Evolutionary conservation across 108 stramenopile species (phyloP).

Genomic region (Cyclotella sp.): DNA sequence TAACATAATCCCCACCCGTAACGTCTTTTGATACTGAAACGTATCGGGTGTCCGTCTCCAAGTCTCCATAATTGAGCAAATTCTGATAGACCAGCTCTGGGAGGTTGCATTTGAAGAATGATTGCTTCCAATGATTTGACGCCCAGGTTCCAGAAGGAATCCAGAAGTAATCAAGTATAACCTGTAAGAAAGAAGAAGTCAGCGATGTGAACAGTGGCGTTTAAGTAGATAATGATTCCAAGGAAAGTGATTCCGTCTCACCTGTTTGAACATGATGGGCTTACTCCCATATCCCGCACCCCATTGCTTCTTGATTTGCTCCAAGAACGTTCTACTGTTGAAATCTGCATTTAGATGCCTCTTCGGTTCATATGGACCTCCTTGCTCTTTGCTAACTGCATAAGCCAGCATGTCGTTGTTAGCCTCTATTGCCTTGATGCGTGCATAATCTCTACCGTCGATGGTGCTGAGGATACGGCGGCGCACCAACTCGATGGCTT

Average conservation of each 20-base stretch:
- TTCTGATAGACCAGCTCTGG: slow-evolving; percentile 58
- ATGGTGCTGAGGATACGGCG: slow-evolving; percentile 71
- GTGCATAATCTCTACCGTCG: slow-evolving; percentile 82
- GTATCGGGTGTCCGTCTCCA: slow-evolving; percentile 33
- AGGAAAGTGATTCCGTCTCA: background rate
- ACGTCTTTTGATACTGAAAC: slow-evolving; percentile 14
- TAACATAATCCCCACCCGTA: slow-evolving; percentile 18
- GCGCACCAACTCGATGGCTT: slow-evolving; percentile 66
- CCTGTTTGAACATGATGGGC: slow-evolving; percentile 64
- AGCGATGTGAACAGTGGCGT: background rate
- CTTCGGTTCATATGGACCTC: slow-evolving; percentile 49
- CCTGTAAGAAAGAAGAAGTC: slow-evolving; percentile 53
- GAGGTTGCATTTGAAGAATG: slow-evolving; percentile 72
- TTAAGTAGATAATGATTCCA: background rate
- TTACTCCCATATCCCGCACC: slow-evolving; percentile 11
- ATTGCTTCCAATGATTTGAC: slow-evolving; percentile 62
- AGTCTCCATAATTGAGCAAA: slow-evolving; percentile 60
- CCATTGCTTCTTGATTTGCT: slow-evolving; percentile 53
- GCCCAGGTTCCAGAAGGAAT: slow-evolving; percentile 71
- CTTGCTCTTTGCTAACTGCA: slow-evolving; percentile 76
- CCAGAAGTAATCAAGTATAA: slow-evolving; percentile 84
- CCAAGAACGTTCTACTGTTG: slow-evolving; percentile 58
- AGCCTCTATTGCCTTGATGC: slow-evolving; percentile 72
- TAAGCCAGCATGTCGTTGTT: slow-evolving; percentile 63
- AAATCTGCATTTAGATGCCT: slow-evolving; percentile 77